phyloP scores from a whole-genome alignment of 176 grass and related monocot species.

The Eleusine indica region DNA sequence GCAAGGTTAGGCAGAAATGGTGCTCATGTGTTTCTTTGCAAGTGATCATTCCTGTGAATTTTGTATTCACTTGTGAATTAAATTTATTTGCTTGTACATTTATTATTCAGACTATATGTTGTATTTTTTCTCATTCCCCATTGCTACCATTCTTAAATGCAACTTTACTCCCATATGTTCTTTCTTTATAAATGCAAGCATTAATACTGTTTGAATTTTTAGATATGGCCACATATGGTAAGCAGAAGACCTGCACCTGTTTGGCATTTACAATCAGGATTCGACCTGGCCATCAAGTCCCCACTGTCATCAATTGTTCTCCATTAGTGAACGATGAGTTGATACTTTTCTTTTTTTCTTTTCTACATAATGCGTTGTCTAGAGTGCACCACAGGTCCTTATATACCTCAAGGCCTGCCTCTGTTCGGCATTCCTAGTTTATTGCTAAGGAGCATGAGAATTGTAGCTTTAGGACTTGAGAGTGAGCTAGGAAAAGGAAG shows the following conservation, averaged over 20 bases:
- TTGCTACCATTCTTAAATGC: background rate
- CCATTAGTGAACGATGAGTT: background rate
- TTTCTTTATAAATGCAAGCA: conserved; percentile 6
- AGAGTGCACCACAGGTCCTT: background rate
- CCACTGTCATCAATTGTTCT: conserved; percentile 17
- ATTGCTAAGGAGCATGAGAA: background rate
- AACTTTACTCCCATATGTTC: conserved; percentile 1
- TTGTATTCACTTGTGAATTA: conserved; percentile 3
- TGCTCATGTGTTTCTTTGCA: conserved; percentile 12
- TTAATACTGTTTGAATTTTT: background rate
- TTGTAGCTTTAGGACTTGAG: too few species aligned
- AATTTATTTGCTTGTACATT: conserved; percentile 11
- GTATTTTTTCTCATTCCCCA: too few species aligned
- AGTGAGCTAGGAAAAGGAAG: too few species aligned
- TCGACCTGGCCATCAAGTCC: background rate
- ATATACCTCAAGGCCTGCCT: conserved; percentile 5
- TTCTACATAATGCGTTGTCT: too few species aligned
- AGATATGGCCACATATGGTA: conserved; percentile 5
- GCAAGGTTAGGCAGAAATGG: too few species aligned
- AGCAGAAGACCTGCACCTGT: conserved; percentile 33
- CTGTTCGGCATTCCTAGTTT: background rate
- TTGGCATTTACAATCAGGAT: conserved; percentile 28
- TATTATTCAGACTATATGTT: background rate
- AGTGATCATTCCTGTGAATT: conserved; percentile 6
- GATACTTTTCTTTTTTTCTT: too few species aligned